phyloP scores from a whole-genome alignment of 192 early-diverging fungal genomes.

The Obelidium mucronatum region DNA sequence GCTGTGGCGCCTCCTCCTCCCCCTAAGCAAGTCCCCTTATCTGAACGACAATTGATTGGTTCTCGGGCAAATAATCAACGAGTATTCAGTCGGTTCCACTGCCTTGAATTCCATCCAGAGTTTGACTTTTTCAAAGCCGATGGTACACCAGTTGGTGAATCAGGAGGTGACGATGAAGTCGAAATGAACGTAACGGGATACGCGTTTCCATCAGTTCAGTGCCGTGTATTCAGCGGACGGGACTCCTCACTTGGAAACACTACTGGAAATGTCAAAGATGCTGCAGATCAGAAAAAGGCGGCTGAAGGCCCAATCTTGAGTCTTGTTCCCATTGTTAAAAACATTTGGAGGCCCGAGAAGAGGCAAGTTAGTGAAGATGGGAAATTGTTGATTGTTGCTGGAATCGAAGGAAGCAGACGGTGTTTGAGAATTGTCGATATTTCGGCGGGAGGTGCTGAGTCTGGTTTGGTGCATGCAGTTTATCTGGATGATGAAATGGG shows the following conservation, averaged over 20 bases:
- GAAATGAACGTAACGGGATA: slow-evolving; percentile 4
- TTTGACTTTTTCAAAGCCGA: slow-evolving; percentile 14
- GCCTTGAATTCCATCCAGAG: slow-evolving; percentile 13
- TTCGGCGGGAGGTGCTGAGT: neutral
- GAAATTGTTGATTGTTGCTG: slow-evolving; percentile 21
- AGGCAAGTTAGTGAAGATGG: slow-evolving; percentile 24
- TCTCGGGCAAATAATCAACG: slow-evolving; percentile 24
- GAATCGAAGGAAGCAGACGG: slow-evolving; percentile 21
- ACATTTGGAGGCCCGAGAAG: slow-evolving; percentile 21
- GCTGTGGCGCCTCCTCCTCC: neutral
- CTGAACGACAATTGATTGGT: slow-evolving; percentile 1
- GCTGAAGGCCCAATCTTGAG: neutral
- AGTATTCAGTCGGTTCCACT: slow-evolving; percentile 20
- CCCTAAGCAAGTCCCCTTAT: neutral
- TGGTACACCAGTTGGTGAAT: neutral
- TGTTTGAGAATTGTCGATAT: slow-evolving; percentile 28
- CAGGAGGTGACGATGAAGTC: neutral
- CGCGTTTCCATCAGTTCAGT: neutral
- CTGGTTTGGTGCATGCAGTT: slow-evolving; percentile 6
- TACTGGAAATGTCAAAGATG: neutral
- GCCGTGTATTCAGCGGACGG: neutral
- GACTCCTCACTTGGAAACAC: slow-evolving; percentile 8
- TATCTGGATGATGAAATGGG: slow-evolving; percentile 30
- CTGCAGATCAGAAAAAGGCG: neutral
- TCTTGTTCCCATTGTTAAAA: slow-evolving; percentile 24